Conservation (phyloP, 768 basidiomycete species). For the Xanthoconium stramineum region DNA sequence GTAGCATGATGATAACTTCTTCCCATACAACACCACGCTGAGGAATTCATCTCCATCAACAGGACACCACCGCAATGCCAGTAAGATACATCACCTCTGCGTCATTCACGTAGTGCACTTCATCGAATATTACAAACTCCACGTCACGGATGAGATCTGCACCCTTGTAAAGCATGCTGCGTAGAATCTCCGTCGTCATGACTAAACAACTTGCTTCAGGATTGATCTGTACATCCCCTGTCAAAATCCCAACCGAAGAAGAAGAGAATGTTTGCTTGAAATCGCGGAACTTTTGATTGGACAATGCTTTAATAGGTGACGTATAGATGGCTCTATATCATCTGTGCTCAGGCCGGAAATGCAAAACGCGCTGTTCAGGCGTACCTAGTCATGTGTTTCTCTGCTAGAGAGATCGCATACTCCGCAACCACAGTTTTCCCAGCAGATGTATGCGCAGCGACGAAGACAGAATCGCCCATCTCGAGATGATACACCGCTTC, state of each 20-base stretch:
- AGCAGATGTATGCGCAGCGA: conserved; percentile 99
- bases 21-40: conserved; percentile 99
- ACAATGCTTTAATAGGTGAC: conserved; percentile 96
- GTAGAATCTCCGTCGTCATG: conserved; percentile 97
- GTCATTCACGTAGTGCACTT: conserved; percentile 99
- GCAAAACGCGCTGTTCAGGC: conserved; percentile 15
- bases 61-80: neutral
- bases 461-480: conserved; percentile 96
- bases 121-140: conserved; percentile 99
- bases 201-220: conserved; percentile 95
- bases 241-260: conserved; percentile 89
- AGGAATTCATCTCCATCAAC: conserved; percentile 14
- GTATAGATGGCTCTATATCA: conserved; percentile 88
- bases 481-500: conserved; percentile 98
- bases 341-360: conserved; percentile 10
- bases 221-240: conserved; percentile 99
- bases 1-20: conserved; percentile 99
- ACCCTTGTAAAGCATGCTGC: conserved; percentile 98
- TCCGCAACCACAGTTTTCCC: conserved; percentile 99
- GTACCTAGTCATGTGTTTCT: conserved; percentile 98
- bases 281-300: conserved; percentile 98
- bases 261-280: conserved; percentile 96
- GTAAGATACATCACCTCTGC: conserved; percentile 66
- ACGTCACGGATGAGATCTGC: conserved; percentile 98
- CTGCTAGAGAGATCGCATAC: conserved; percentile 95